Conservation (phyloP, 495 filamentous ascomycete genomes). For the Xylaria nigripes region DNA sequence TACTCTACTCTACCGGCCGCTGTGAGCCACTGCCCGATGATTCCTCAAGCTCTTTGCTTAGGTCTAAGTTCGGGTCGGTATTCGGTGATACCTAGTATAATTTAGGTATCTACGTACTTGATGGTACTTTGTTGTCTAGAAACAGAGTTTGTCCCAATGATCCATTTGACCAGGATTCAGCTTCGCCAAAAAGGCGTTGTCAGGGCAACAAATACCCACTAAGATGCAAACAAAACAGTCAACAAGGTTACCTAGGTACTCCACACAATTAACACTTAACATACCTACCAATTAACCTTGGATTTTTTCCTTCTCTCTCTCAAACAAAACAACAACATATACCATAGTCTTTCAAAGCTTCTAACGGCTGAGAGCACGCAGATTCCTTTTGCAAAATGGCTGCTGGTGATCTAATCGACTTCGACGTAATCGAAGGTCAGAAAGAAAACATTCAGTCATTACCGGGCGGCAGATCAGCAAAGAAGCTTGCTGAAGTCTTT, state of each 20-base stretch:
- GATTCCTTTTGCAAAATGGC: constrained; percentile 32
- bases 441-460: constrained; percentile 97
- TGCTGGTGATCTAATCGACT: constrained; percentile 59
- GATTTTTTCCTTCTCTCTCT: neutral
- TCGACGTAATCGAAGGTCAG: constrained; percentile 90
- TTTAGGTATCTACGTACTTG: too few species aligned
- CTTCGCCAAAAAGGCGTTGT: constrained; percentile 19
- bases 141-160: too few species aligned
- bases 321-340: constrained; percentile 11
- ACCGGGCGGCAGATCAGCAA: constrained; percentile 82
- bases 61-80: too few species aligned
- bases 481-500: constrained; percentile 78
- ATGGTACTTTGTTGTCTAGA: too few species aligned
- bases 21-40: too few species aligned
- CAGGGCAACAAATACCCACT: constrained; percentile 12
- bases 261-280: constrained; percentile 2
- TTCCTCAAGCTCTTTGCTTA: too few species aligned
- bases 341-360: constrained; percentile 11
- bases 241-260: constrained; percentile 18
- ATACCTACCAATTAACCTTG: neutral
- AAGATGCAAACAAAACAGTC: constrained; percentile 21
- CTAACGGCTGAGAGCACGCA: constrained; percentile 8
- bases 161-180: too few species aligned
- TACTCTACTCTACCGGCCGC: too few species aligned
- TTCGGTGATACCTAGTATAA: too few species aligned